Conservation (phyloP, 768 basidiomycete genomes). For the Strobilomyces confusus region DNA sequence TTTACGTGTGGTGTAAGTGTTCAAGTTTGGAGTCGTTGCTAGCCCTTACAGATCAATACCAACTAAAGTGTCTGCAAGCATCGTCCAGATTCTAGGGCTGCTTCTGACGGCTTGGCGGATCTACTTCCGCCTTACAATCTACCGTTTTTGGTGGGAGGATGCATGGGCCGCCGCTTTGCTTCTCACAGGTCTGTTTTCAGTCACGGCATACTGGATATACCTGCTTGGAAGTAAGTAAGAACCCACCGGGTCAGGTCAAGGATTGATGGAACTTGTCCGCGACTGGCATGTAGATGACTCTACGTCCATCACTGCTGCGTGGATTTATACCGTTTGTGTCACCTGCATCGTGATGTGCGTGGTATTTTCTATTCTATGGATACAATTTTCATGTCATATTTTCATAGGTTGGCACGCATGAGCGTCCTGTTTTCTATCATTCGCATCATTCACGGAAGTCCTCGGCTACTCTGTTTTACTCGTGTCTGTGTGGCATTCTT, state of each 20-base stretch:
- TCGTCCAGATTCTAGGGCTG: no score
- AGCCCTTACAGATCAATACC: no score
- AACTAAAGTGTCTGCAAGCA: no score
- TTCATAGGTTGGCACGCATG: not conserved
- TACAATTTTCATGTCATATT: not conserved
- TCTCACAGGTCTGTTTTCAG: no score
- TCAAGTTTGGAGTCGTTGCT: no score
- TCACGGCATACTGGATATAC: no score
- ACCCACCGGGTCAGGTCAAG: not conserved
- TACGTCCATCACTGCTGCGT: not conserved
- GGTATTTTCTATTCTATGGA: not conserved
- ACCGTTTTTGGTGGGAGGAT: no score
- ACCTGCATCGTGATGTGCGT: not conserved
- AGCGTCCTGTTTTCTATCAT: not conserved
- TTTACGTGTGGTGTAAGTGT: no score
- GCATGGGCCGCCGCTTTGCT: no score
- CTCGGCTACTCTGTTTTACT: not conserved
- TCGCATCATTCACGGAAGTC: not conserved
- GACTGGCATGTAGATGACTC: not conserved
- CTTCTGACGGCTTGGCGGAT: no score
- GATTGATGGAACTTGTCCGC: not conserved
- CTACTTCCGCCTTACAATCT: no score
- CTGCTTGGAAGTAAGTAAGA: not conserved
- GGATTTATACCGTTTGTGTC: not conserved
- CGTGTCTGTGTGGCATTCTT: not conserved